These are phyloP conservation scores for Cryptosporidium parvum DNA, from an alignment of 169 alveolate genomes.

Conservation along the genomic window DNA sequence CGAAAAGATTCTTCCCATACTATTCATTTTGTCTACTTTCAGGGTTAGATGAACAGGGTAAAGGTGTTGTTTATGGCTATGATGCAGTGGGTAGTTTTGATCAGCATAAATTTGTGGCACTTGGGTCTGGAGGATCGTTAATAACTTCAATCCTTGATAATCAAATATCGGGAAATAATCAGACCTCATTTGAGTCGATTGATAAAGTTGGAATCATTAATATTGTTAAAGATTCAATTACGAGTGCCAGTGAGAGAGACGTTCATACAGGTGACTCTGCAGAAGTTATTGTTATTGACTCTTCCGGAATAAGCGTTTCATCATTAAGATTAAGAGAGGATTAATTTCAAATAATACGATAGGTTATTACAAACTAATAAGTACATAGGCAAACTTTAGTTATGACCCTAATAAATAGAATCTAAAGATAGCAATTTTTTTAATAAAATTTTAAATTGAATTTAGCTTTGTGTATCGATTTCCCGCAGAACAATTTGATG, in stretches of 20 bases:
- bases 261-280: conserved; percentile 92
- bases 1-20: conserved; percentile 94
- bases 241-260: conserved; percentile 94
- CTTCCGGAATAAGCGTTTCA: conserved; percentile 76
- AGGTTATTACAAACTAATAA: background rate
- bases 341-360: background rate
- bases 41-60: conserved; percentile 89
- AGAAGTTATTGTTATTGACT: conserved; percentile 82
- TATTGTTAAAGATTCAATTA: conserved; percentile 91
- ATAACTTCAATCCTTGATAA: conserved; percentile 91
- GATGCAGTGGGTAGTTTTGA: conserved; percentile 94
- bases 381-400: background rate
- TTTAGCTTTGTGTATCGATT: background rate
- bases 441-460: background rate
- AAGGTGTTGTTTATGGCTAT: conserved; percentile 90
- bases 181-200: conserved; percentile 39
- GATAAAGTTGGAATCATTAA: conserved; percentile 86
- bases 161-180: conserved; percentile 69
- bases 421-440: background rate
- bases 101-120: conserved; percentile 88
- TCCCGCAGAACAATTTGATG: background rate
- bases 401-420: background rate
- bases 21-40: conserved; percentile 91
- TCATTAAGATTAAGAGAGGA: conserved; percentile 77
- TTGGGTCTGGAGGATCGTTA: conserved; percentile 92